phyloP scores from a whole-genome alignment of 176 grass and related monocot species.

The Luzula sylvatica region DNA sequence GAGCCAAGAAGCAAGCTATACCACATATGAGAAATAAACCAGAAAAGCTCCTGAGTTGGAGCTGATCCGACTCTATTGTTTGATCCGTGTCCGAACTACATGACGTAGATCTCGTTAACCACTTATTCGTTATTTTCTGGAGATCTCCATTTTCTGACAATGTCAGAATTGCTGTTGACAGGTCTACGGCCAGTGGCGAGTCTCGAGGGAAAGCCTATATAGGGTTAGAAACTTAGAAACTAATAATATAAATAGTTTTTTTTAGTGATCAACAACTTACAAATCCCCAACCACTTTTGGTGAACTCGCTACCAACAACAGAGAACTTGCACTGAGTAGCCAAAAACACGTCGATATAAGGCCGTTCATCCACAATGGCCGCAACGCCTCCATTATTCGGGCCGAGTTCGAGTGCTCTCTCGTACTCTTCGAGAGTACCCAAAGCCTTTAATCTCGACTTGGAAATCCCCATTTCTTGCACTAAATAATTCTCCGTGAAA shows the following conservation, averaged over 20 bases:
- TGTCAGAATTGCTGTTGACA: slow-evolving; percentile 68
- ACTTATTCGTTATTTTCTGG: slow-evolving; percentile 67
- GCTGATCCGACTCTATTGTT: slow-evolving; percentile 27
- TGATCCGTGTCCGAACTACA: slow-evolving; percentile 9
- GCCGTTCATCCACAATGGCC: slow-evolving; percentile 54
- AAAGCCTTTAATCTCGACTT: slow-evolving; percentile 50
- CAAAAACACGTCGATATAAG: slow-evolving; percentile 57
- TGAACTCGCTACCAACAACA: slow-evolving; percentile 65
- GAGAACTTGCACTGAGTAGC: slow-evolving; percentile 28
- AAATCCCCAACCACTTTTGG: slow-evolving; percentile 76
- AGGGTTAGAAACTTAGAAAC: not conserved
- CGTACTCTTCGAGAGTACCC: slow-evolving; percentile 30
- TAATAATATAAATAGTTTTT: not conserved
- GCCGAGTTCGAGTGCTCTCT: slow-evolving; percentile 42
- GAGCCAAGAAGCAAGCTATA: slow-evolving; percentile 41
- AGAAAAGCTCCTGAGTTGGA: slow-evolving; percentile 59
- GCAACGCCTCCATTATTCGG: slow-evolving; percentile 48
- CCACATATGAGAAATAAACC: slow-evolving; percentile 71
- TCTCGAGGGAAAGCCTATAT: slow-evolving; percentile 60
- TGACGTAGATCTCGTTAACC: slow-evolving; percentile 26
- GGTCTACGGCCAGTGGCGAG: slow-evolving; percentile 53
- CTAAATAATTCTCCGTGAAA: slow-evolving; percentile 58
- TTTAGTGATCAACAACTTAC: no score
- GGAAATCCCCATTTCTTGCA: slow-evolving; percentile 46
- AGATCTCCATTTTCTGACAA: slow-evolving; percentile 87